A percentile compares a stretch with the other conserved stretches of the same genome.
Conservation (phyloP, 2,329 filamentous ascomycete genomes). For the Fusarium oligoseptatum region DNA sequence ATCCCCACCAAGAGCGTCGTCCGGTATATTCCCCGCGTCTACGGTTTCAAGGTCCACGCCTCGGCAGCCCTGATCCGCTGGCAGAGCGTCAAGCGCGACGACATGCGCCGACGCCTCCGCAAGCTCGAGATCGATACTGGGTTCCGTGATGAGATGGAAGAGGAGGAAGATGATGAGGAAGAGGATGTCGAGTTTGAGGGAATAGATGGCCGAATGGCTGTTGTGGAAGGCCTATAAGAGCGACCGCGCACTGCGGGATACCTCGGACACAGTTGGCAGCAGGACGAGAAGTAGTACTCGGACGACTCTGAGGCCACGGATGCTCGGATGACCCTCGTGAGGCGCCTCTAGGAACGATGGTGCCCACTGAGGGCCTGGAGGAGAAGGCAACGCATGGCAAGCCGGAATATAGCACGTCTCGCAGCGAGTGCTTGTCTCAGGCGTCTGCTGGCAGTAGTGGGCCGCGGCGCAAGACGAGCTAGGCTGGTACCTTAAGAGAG, state of each 20-base stretch:
- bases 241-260: neutral
- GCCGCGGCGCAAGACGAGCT: neutral
- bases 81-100: slow-evolving; percentile 85
- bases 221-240: slow-evolving; percentile 45
- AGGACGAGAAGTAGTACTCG: neutral
- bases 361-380: neutral
- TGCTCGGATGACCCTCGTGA: neutral
- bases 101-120: slow-evolving; percentile 82
- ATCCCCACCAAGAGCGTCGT: slow-evolving; percentile 87
- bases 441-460: neutral
- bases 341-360: neutral
- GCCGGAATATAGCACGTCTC: neutral
- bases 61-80: slow-evolving; percentile 89
- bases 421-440: neutral
- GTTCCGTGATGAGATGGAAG: slow-evolving; percentile 78
- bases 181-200: slow-evolving; percentile 60
- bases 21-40: slow-evolving; percentile 90
- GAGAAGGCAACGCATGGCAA: neutral
- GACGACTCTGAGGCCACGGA: neutral
- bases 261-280: neutral
- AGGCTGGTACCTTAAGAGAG: neutral
- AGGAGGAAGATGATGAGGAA: slow-evolving; percentile 74
- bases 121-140: slow-evolving; percentile 81
- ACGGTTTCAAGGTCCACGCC: slow-evolving; percentile 96
- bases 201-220: slow-evolving; percentile 49